A percentile compares a stretch with the other conserved stretches of the same genome.
Conservation (phyloP, 345 rosid genomes). For the Cardamine occulta region DNA sequence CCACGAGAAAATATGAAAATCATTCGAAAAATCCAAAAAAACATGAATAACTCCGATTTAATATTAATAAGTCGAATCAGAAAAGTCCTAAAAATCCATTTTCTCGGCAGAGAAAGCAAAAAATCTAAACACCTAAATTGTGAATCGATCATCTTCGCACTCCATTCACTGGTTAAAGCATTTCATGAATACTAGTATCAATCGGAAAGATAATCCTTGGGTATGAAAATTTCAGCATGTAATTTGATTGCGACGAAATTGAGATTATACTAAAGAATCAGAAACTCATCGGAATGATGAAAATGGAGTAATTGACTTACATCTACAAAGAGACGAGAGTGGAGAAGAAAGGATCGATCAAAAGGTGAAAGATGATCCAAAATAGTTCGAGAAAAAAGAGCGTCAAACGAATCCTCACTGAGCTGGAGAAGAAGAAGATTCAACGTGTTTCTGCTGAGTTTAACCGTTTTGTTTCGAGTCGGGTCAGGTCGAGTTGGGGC, state of each 20-base stretch:
- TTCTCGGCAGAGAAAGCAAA: background rate
- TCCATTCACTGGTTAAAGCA: slow-evolving; percentile 6
- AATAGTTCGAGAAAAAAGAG: background rate
- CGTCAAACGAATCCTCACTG: slow-evolving; percentile 34
- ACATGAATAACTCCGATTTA: background rate
- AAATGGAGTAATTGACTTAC: slow-evolving; percentile 32
- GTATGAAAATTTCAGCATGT: background rate
- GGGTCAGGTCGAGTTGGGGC: background rate
- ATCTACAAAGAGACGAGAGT: slow-evolving; percentile 18
- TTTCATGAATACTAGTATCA: background rate
- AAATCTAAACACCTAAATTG: background rate
- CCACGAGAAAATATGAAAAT: background rate
- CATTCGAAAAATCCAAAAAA: background rate
- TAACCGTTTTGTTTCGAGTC: slow-evolving; percentile 40
- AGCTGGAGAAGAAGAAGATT: slow-evolving; percentile 2
- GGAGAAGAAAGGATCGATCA: slow-evolving; percentile 26
- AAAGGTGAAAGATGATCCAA: background rate
- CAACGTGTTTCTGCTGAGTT: slow-evolving; percentile 36
- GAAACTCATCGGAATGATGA: slow-evolving; percentile 12
- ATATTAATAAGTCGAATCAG: background rate
- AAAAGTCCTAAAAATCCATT: background rate
- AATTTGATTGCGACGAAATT: slow-evolving; percentile 26
- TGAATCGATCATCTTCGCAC: background rate
- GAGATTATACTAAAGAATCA: background rate
- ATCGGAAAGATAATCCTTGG: background rate